Evolutionary conservation across 108 stramenopile species (phyloP).

Genomic region (Schizochytrium sp.): DNA sequence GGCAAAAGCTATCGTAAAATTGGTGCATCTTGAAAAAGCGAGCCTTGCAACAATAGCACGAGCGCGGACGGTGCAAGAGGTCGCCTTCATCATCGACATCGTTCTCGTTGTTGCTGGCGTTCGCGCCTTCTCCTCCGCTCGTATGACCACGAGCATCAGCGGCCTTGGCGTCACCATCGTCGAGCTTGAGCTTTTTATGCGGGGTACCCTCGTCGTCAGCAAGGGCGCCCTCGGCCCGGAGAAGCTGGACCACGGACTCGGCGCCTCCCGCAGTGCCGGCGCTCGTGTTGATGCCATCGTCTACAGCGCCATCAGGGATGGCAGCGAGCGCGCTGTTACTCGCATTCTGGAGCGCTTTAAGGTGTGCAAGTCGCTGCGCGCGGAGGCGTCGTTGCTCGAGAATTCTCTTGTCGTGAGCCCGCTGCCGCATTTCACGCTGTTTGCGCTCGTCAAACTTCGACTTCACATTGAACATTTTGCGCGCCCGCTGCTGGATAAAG

Average conservation of each 20-base stretch:
- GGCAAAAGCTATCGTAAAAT: constrained; percentile 83
- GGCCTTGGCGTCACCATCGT: no score
- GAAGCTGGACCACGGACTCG: neutral
- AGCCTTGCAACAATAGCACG: constrained; percentile 75
- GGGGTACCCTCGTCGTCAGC: no score
- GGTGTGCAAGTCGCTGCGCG: neutral
- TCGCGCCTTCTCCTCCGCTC: neutral
- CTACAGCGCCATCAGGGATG: neutral
- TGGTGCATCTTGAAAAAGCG: constrained; percentile 67
- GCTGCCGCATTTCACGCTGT: neutral
- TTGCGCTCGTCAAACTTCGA: neutral
- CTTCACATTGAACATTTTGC: neutral
- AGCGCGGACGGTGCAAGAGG: constrained; percentile 60
- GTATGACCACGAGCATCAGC: neutral
- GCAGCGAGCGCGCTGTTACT: neutral
- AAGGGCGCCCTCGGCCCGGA: neutral
- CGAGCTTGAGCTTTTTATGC: no score
- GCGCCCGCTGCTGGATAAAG: neutral
- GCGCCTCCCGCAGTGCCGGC: neutral
- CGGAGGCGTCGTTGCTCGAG: neutral
- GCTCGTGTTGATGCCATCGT: neutral
- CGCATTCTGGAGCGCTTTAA: neutral
- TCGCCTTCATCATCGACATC: neutral
- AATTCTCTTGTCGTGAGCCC: neutral
- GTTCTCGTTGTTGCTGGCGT: neutral